phyloP scores from a whole-genome alignment of 2,329 filamentous ascomycete genomes.

The Penicillium sp. region DNA sequence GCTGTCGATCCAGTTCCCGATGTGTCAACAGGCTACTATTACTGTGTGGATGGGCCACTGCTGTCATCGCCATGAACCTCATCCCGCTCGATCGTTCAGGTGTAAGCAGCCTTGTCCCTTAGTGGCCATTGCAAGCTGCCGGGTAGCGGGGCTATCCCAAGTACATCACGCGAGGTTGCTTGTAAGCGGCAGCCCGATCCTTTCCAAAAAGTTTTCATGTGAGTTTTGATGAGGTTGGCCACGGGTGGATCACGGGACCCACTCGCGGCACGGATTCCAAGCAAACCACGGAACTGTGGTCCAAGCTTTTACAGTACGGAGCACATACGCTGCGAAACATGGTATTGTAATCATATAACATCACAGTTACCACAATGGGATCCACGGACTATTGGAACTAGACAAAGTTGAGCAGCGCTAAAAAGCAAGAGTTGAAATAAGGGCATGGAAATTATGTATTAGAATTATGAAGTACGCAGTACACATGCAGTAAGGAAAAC shows the following conservation, averaged over 20 bases:
- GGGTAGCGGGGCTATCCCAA: not conserved
- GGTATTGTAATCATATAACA: constrained; percentile 5
- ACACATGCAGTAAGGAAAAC: not conserved
- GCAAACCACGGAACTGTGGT: not conserved
- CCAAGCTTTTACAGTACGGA: not conserved
- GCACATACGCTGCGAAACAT: not conserved
- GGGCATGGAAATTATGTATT: not conserved
- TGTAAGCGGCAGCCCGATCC: not conserved
- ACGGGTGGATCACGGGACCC: not conserved
- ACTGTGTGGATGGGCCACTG: no score
- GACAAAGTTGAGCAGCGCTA: not conserved
- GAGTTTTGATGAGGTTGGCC: not conserved
- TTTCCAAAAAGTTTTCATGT: not conserved
- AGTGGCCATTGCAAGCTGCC: not conserved
- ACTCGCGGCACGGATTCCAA: not conserved
- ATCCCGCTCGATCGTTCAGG: not conserved
- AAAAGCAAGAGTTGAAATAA: not conserved
- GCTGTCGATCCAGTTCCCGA: constrained; percentile 22
- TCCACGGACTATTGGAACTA: constrained; percentile 1
- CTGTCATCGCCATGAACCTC: not conserved
- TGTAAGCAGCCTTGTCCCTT: not conserved
- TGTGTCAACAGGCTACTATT: constrained; percentile 10
- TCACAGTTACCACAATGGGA: no score
- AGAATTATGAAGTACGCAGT: not conserved
- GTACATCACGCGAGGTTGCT: not conserved